Conservation (phyloP, 176 grass and related monocot genomes). For the Rhynchospora pubera region DNA sequence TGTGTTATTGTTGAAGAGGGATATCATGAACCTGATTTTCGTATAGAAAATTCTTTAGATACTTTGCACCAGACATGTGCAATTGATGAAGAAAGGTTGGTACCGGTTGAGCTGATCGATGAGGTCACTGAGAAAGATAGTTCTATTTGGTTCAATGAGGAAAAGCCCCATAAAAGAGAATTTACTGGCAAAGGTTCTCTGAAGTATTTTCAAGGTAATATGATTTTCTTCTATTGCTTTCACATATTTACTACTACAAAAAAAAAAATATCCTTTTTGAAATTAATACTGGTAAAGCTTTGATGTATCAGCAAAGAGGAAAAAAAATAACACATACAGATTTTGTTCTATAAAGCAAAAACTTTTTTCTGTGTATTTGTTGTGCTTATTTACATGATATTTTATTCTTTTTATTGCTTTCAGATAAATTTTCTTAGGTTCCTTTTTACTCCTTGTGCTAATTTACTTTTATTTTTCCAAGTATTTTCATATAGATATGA, state of each 20-base stretch:
- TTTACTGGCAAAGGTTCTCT: not conserved
- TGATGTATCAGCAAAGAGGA: not conserved
- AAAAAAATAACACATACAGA: not conserved
- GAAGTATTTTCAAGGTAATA: conserved; percentile 3
- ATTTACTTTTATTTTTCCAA: not conserved
- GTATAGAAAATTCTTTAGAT: conserved; percentile 15
- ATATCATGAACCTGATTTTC: not conserved
- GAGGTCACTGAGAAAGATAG: conserved; percentile 4
- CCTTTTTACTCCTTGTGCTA: not conserved
- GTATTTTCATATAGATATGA: not conserved
- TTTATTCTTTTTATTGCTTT: too few species aligned
- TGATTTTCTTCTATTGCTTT: conserved; percentile 2
- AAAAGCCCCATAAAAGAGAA: not conserved
- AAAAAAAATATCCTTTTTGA: not conserved
- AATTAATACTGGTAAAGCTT: not conserved
- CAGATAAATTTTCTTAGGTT: too few species aligned
- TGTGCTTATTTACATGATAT: too few species aligned
- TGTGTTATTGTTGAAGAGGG: not conserved
- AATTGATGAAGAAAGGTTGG: conserved; percentile 23
- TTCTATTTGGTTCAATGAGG: not conserved
- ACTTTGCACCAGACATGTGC: not conserved
- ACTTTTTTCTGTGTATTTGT: not conserved
- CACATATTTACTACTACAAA: not conserved
- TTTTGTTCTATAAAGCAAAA: not conserved
- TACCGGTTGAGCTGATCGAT: conserved; percentile 29